Evolutionary conservation across 1,139 yeast genomes (phyloP), one percentile per base, ranked within the genome.

Genomic region (Debaryomycetaceae sp.): DNA sequence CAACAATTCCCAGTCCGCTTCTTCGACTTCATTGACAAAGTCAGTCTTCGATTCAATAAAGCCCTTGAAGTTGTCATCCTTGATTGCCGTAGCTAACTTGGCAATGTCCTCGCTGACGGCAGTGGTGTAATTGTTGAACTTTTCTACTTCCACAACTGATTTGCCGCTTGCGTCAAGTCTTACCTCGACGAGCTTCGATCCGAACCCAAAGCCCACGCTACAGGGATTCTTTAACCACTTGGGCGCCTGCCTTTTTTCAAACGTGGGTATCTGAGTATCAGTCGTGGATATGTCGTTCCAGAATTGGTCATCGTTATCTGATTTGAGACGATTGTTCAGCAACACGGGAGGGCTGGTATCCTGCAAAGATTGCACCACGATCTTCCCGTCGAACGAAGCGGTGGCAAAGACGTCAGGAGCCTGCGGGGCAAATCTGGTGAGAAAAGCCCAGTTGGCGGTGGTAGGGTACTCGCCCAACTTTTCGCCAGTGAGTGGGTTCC

Each of bases 321-420:
- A n/a, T n/a, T n/a, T n/a, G n/a, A n/a, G n/a, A n/a, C n/a, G n/a
- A n/a, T n/a, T n/a, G 36, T 75, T 70, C 19, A 72, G 53, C 4
- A 68, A 51, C 7, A 64, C 67, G 13, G 79, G 76, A 8, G 79
- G 77, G 16, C 77, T 67, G 17, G 81, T 79, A 51, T 88, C 96
- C 59, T 93, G 99, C 40, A 93, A 65, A 22, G 96, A 75, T 58
- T 89, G 96, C 26, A 91, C 68, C 31, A 76, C 61, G 36, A 93
- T 71, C 53, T 84, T 86, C 36, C 95, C 94, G 55, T 89, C 97
- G 46, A 84, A 85, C 10, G 96, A 84, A 16, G 97, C 93, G 35
- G 89, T 75, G 5, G 97, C 98, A 64, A 93, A 83, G 35, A 86
- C 61, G 40, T 89, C 96, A 4, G 99, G 98, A 16, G 85, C 77